A percentile compares a stretch with the other conserved stretches of the same genome.
phyloP scores from a whole-genome alignment of 441 rosid species.

The Pelargonium citronellum region DNA sequence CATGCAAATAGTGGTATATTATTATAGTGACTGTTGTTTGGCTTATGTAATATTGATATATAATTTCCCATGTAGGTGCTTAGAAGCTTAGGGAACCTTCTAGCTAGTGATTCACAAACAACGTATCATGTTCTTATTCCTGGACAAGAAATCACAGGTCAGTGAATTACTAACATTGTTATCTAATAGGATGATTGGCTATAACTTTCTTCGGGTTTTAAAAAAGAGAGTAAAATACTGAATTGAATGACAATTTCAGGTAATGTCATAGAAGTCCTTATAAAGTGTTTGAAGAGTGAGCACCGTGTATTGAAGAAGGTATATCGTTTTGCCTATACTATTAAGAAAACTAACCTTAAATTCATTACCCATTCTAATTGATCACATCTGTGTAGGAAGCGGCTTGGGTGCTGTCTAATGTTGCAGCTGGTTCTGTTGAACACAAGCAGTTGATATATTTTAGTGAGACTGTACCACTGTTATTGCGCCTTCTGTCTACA shows the following conservation, averaged over 20 bases:
- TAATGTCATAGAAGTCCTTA: constrained; percentile 54
- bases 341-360: constrained; percentile 6
- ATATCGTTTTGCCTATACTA: constrained; percentile 15
- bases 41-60: constrained; percentile 14
- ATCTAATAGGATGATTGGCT: constrained; percentile 10
- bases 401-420: constrained; percentile 90
- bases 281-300: constrained; percentile 84
- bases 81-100: constrained; percentile 82
- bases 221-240: constrained; percentile 11
- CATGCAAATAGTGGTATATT: not conserved
- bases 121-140: constrained; percentile 49
- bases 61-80: constrained; percentile 49
- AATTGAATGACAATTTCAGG: constrained; percentile 37
- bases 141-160: constrained; percentile 65
- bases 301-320: constrained; percentile 93
- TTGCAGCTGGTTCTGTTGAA: constrained; percentile 89
- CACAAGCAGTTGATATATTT: constrained; percentile 67
- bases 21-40: constrained; percentile 6
- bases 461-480: constrained; percentile 59
- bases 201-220: constrained; percentile 14
- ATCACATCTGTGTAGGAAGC: constrained; percentile 55
- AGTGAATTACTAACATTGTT: constrained; percentile 29
- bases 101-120: constrained; percentile 77
- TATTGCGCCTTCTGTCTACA: constrained; percentile 58
- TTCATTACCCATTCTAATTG: not conserved